Evolutionary conservation across 768 basidiomycete genomes (phyloP).

Genomic region (Phlebiopsis flavidoalba): DNA sequence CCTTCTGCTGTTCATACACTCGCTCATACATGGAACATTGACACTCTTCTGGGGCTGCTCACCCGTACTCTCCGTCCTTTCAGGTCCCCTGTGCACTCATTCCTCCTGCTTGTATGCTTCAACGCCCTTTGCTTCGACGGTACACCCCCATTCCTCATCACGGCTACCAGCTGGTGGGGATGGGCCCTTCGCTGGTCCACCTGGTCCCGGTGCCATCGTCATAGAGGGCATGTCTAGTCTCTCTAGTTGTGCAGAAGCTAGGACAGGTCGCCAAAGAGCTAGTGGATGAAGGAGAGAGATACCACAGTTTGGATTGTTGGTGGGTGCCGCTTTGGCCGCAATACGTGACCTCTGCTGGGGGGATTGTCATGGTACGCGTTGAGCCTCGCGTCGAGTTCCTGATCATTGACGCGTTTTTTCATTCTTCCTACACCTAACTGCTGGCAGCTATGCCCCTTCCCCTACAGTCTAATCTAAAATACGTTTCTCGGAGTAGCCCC

Average conservation of each 20-base stretch:
- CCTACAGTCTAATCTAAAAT: slow-evolving; percentile 78
- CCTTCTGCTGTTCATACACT: slow-evolving; percentile 68
- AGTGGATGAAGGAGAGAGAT: slow-evolving; percentile 65
- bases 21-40: slow-evolving; percentile 79
- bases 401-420: background rate
- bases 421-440: slow-evolving; percentile 86
- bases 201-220: slow-evolving; percentile 72
- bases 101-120: slow-evolving; percentile 82
- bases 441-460: slow-evolving; percentile 80
- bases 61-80: slow-evolving; percentile 62
- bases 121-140: slow-evolving; percentile 67
- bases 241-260: slow-evolving; percentile 73
- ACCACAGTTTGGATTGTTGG: slow-evolving; percentile 39
- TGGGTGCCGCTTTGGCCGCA: slow-evolving; percentile 49
- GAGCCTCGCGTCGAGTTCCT: background rate
- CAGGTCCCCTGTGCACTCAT: slow-evolving; percentile 86
- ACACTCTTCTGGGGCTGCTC: slow-evolving; percentile 69
- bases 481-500: slow-evolving; percentile 83
- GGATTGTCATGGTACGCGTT: slow-evolving; percentile 71
- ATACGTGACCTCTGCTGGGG: slow-evolving; percentile 81
- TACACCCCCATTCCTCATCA: slow-evolving; percentile 51
- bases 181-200: slow-evolving; percentile 60
- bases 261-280: slow-evolving; percentile 74
- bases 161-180: slow-evolving; percentile 68
- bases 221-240: slow-evolving; percentile 84